phyloP scores from a whole-genome alignment of 495 filamentous ascomycete genomes.

The Talaromyces adpressus region DNA sequence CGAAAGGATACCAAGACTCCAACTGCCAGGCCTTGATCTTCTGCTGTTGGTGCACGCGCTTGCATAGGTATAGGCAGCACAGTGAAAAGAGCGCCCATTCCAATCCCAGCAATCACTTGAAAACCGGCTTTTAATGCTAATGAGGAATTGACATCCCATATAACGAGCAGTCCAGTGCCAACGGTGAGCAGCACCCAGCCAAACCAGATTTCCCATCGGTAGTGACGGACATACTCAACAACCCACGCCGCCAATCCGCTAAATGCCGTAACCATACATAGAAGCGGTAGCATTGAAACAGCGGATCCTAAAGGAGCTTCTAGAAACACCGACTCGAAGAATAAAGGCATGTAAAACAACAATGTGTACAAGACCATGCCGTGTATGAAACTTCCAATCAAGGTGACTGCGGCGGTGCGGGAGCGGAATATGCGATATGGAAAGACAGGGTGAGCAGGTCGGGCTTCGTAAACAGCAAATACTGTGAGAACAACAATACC shows the following conservation, averaged over 20 bases:
- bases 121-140: conserved; percentile 14
- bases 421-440: conserved; percentile 7
- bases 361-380: conserved; percentile 7
- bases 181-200: conserved; percentile 30
- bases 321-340: conserved; percentile 34
- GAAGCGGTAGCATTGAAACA: conserved; percentile 28
- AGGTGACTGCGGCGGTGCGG: neutral
- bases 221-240: conserved; percentile 31
- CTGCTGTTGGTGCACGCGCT: neutral
- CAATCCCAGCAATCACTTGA: conserved; percentile 28
- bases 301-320: conserved; percentile 24
- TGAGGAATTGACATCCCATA: conserved; percentile 14
- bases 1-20: neutral
- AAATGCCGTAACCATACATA: conserved; percentile 19
- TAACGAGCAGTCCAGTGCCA: conserved; percentile 31
- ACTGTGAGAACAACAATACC: neutral
- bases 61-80: neutral
- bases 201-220: conserved; percentile 33
- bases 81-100: conserved; percentile 14
- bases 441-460: neutral
- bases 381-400: conserved; percentile 13
- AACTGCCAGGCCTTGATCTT: neutral
- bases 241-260: conserved; percentile 23
- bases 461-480: neutral
- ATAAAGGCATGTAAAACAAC: conserved; percentile 41